Conservation (phyloP, 495 filamentous ascomycete species). For the Neurospora cerealis region DNA sequence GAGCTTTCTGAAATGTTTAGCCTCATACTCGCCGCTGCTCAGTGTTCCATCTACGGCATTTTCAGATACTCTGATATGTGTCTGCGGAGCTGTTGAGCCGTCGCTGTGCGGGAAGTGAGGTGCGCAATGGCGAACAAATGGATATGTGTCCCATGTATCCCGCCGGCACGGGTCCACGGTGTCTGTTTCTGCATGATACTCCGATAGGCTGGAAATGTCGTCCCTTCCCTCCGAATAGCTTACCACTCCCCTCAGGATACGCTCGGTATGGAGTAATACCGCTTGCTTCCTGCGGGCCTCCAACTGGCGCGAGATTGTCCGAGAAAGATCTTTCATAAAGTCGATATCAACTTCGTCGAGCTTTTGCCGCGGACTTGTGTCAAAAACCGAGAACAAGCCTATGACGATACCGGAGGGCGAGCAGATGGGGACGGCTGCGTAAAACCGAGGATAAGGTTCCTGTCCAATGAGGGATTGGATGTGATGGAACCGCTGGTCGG, state of each 20-base stretch:
- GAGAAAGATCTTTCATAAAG: conserved; percentile 39
- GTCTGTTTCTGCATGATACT: conserved; percentile 8
- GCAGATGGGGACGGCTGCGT: conserved; percentile 56
- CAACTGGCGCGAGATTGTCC: conserved; percentile 54
- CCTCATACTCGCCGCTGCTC: not conserved
- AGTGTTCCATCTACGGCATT: not conserved
- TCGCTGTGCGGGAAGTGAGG: not conserved
- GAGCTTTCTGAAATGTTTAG: not conserved
- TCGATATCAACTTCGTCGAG: conserved; percentile 27
- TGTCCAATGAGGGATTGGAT: conserved; percentile 5
- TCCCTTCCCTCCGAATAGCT: conserved; percentile 51
- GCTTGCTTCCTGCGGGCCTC: conserved; percentile 47
- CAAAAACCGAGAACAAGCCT: conserved; percentile 59
- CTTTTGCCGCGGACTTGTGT: conserved; percentile 40
- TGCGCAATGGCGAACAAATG: not conserved
- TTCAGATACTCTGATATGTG: not conserved
- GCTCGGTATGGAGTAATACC: conserved; percentile 46
- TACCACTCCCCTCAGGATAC: conserved; percentile 51
- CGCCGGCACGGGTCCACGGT: not conserved
- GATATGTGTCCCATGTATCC: not conserved
- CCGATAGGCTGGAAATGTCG: conserved; percentile 1
- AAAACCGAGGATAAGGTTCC: conserved; percentile 44
- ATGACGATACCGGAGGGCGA: conserved; percentile 60
- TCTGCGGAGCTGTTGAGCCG: not conserved
- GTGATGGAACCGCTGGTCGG: conserved; percentile 39